Conservation (phyloP, 164 flowering plant species). For the Stephania cephalantha region DNA sequence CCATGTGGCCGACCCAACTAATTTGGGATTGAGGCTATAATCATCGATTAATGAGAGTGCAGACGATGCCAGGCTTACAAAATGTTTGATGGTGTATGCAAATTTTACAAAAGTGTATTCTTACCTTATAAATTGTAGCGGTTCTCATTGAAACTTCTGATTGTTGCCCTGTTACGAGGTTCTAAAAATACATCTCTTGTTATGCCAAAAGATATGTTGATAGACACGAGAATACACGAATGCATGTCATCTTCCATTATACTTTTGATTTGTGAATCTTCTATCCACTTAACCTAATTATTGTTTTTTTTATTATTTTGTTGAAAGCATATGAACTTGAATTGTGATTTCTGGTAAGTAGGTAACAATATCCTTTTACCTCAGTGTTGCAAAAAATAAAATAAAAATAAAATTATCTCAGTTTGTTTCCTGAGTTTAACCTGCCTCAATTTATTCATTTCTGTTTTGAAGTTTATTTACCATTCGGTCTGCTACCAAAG, state of each 20-base stretch:
- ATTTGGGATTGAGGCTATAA: too few relatives aligned
- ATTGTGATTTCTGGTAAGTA: neutral
- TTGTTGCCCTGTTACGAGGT: neutral
- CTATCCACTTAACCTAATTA: neutral
- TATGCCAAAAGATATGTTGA: neutral
- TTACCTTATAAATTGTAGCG: neutral
- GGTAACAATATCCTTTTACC: neutral
- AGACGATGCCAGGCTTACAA: too few relatives aligned
- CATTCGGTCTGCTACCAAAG: too few relatives aligned
- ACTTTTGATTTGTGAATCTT: neutral
- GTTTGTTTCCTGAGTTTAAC: too few relatives aligned
- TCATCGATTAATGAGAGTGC: too few relatives aligned
- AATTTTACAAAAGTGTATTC: neutral
- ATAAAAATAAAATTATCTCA: neutral
- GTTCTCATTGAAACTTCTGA: neutral
- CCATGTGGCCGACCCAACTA: too few relatives aligned
- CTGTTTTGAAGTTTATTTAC: too few relatives aligned
- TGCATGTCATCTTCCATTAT: neutral
- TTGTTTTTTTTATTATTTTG: neutral
- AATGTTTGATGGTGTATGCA: neutral
- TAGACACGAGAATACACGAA: neutral
- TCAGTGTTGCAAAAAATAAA: neutral
- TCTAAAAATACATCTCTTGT: neutral
- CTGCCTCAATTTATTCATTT: too few relatives aligned
- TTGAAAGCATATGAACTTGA: neutral